Percentiles rank a stretch among this genome's conserved stretches.
phyloP scores from a whole-genome alignment of 2,329 filamentous ascomycete species.

The Diaporthe sp. region DNA sequence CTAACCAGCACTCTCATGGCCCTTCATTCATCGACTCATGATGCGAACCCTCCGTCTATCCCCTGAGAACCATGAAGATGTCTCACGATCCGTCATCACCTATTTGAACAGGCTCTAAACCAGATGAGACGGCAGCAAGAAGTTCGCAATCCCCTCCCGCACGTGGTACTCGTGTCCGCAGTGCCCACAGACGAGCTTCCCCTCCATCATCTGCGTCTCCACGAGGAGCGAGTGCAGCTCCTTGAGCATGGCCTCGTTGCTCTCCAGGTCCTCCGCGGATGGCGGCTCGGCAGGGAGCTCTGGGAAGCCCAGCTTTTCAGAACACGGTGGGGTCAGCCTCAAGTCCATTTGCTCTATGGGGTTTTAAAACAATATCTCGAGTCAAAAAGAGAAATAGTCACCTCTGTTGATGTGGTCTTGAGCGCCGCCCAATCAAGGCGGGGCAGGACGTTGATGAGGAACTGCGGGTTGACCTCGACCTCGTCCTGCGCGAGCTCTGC shows the following conservation, averaged over 20 bases:
- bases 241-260: constrained; percentile 77
- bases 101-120: constrained; percentile 60
- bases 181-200: constrained; percentile 89
- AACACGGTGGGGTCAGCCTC: constrained; percentile 14
- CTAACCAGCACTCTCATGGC: neutral
- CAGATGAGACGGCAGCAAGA: constrained; percentile 91
- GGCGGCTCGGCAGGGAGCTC: constrained; percentile 75
- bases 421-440: constrained; percentile 91
- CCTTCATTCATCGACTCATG: neutral
- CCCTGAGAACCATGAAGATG: no score
- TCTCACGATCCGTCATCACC: neutral
- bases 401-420: constrained; percentile 80
- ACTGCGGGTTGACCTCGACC: constrained; percentile 82
- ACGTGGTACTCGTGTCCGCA: constrained; percentile 96
- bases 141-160: constrained; percentile 97
- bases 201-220: constrained; percentile 90
- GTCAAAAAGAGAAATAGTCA: constrained; percentile 52
- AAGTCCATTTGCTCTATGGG: constrained; percentile 36
- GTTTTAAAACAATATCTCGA: no score
- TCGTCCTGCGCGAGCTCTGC: constrained; percentile 90
- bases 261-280: constrained; percentile 70
- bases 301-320: constrained; percentile 81
- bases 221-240: constrained; percentile 87
- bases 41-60: neutral
- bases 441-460: constrained; percentile 87